Evolutionary conservation across 2,329 filamentous ascomycete genomes (phyloP).

Genomic region (Penicillium sp.): DNA sequence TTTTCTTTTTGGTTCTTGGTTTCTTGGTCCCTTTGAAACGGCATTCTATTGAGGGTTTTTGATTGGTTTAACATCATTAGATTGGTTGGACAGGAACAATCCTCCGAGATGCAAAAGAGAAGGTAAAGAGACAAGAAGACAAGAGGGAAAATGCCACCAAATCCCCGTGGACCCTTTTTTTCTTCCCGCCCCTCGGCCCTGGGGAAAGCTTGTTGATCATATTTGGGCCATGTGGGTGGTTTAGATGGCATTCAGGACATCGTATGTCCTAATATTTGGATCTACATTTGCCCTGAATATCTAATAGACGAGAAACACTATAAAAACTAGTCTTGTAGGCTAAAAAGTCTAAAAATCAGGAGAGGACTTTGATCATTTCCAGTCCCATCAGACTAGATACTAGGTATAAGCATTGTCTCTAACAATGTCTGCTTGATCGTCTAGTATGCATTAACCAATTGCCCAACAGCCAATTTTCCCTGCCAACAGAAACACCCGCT

Average conservation of each 20-base stretch:
- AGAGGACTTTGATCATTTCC: neutral
- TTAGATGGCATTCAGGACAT: neutral
- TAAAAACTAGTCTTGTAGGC: neutral
- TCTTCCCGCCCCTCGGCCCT: neutral
- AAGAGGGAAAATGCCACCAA: neutral
- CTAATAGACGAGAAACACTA: neutral
- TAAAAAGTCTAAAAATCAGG: neutral
- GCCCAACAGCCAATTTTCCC: neutral
- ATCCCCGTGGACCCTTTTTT: neutral
- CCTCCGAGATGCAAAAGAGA: neutral
- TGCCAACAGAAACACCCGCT: constrained; percentile 8
- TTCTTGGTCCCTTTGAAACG: neutral
- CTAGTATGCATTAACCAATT: neutral
- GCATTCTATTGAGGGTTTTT: neutral
- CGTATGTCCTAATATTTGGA: neutral
- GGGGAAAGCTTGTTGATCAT: neutral
- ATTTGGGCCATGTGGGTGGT: neutral
- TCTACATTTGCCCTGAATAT: neutral
- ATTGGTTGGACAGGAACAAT: neutral
- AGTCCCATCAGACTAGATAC: neutral
- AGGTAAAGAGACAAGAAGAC: neutral
- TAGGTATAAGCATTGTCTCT: neutral
- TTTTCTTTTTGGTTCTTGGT: too few relatives aligned
- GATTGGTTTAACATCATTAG: neutral
- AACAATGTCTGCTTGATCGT: neutral